Evolutionary conservation across 1,284 basidiomycete species (phyloP), one percentile per base, ranked within the genome.

Genomic region (Leccinum colubrinum): DNA sequence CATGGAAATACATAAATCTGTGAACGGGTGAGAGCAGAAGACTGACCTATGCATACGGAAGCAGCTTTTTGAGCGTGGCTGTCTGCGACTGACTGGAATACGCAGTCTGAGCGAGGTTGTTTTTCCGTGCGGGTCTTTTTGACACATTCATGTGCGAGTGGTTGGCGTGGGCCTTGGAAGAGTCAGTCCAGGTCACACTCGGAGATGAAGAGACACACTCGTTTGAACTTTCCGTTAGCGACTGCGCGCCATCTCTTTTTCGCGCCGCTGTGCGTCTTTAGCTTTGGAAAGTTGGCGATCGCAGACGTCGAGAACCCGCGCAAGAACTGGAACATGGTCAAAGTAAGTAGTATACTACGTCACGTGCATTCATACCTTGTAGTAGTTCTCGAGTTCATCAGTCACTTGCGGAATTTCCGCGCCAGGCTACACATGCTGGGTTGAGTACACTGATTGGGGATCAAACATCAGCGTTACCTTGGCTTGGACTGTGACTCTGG

Each of bases 171-270:
- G 79, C 87, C 90, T 93, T 60, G 50, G 59, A 64, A n/a, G 27
- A 54, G 59, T 62, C 41, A 63, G 56, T 14, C 55, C n/a, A 33
- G 8, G 27, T 53, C 15, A 57, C 11, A 43, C 22, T 33, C 25
- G 3, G 46, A 51, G 52, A 53, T 12, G 30, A 65, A 9, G 62
- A 20, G 8, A 76, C 86, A 56, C 68, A 93, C 90, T 63, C 91
- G 87, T 80, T 93, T 93, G 79, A 92, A 93, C n/a, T 79, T 72
- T 35, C 88, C 86, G 25, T 83, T 86, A 15, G 83, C 81, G 43
- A 92, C 76, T 2, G 87, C 86, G 64, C 83, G 79, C 89, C 89
- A 93, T 66, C 90, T 78, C 75, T 93, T 93, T 79, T 91, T 92
- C n/a, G 90, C 83, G 9, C 90, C 91, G 4, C 83, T 86, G 72